A percentile compares a stretch with the other conserved stretches of the same genome.
Evolutionary conservation across 768 basidiomycete genomes (phyloP).

Genomic region (Kwoniella shandongensis): DNA sequence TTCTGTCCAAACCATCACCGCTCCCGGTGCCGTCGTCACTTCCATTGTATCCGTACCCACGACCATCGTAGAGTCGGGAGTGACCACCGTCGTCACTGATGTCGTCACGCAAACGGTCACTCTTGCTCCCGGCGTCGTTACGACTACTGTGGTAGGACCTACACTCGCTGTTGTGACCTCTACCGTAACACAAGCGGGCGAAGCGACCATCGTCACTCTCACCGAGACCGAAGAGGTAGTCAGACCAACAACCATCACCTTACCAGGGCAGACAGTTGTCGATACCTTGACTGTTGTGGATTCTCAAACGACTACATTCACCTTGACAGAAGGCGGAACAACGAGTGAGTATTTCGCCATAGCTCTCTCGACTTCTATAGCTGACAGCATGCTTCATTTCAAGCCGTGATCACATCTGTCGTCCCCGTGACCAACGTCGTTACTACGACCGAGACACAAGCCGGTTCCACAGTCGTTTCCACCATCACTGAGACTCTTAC

Average conservation of each 20-base stretch:
- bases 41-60: neutral
- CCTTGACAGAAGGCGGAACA: slow-evolving; percentile 11
- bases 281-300: slow-evolving; percentile 1
- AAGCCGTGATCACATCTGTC: slow-evolving; percentile 16
- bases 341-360: slow-evolving; percentile 14
- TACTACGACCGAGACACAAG: slow-evolving; percentile 8
- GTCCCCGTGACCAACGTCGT: slow-evolving; percentile 11
- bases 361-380: no score
- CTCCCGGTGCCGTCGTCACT: slow-evolving; percentile 1
- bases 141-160: slow-evolving; percentile 11
- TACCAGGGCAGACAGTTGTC: neutral
- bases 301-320: slow-evolving; percentile 9
- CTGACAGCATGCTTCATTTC: no score
- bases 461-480: slow-evolving; percentile 1
- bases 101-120: slow-evolving; percentile 13
- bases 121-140: slow-evolving; percentile 1
- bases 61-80: neutral
- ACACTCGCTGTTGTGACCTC: neutral
- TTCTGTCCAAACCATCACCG: neutral
- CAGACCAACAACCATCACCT: slow-evolving; percentile 10
- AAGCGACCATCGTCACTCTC: slow-evolving; percentile 14
- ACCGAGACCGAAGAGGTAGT: slow-evolving; percentile 5
- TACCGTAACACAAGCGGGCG: slow-evolving; percentile 11
- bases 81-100: slow-evolving; percentile 3
- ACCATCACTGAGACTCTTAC: slow-evolving; percentile 1